Conservation (phyloP, 2,329 filamentous ascomycete genomes). For the Cladosporium austrohemisphaericum region DNA sequence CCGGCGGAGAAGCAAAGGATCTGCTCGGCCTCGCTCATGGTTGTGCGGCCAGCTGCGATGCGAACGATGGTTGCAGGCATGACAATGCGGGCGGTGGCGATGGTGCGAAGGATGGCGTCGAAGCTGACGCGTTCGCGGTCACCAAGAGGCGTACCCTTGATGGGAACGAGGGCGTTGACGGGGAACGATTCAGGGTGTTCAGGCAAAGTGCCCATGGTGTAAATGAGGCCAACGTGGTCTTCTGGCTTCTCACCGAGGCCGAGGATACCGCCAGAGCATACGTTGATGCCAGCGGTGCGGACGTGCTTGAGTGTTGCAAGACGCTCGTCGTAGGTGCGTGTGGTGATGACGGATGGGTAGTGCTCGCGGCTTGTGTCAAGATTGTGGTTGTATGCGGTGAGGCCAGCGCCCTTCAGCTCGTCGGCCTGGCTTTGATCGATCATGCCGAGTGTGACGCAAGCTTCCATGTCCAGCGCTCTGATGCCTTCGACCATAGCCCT, state of each 20-base stretch:
- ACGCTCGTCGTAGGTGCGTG: slow-evolving; percentile 81
- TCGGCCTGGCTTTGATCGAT: slow-evolving; percentile 65
- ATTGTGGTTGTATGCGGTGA: slow-evolving; percentile 94
- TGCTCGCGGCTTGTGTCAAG: slow-evolving; percentile 86
- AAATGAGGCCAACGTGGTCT: slow-evolving; percentile 77
- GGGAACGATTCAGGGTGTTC: slow-evolving; percentile 86
- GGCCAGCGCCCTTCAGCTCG: slow-evolving; percentile 75
- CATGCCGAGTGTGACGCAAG: slow-evolving; percentile 92
- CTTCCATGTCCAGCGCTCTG: slow-evolving; percentile 78
- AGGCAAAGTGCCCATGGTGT: slow-evolving; percentile 77
- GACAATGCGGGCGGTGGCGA: slow-evolving; percentile 76
- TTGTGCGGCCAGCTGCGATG: slow-evolving; percentile 78
- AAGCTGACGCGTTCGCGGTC: slow-evolving; percentile 69
- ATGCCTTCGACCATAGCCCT: slow-evolving; percentile 83
- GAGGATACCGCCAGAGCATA: slow-evolving; percentile 85
- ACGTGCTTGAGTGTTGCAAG: slow-evolving; percentile 75
- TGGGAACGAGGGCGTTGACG: slow-evolving; percentile 85
- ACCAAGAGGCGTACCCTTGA: slow-evolving; percentile 82
- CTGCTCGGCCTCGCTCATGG: slow-evolving; percentile 84
- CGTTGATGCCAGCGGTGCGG: slow-evolving; percentile 79
- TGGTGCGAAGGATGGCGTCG: slow-evolving; percentile 73
- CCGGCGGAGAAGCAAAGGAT: slow-evolving; percentile 85
- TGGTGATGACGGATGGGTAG: slow-evolving; percentile 82
- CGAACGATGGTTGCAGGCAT: slow-evolving; percentile 85
- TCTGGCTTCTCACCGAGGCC: slow-evolving; percentile 74